Percentiles rank a stretch among this genome's conserved stretches.
Evolutionary conservation across 106 monocot genomes (phyloP).

Genomic region (Apostasia ramifera): DNA sequence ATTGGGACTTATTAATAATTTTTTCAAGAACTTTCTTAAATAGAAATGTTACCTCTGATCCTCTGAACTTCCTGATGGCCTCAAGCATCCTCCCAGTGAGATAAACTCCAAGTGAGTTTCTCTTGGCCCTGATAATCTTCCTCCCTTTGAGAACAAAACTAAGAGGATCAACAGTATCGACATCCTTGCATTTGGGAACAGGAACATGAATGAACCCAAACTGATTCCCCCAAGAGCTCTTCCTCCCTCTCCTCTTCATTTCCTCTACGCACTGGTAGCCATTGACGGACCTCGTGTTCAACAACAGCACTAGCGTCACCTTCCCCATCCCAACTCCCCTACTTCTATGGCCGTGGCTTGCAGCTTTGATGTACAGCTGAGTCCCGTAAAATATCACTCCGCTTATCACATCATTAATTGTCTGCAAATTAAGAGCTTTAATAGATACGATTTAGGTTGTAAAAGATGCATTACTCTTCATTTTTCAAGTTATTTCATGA

Average conservation of each 20-base stretch:
- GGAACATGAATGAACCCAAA: slow-evolving; percentile 63
- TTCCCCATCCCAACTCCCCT: neutral
- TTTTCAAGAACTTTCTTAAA: too few relatives aligned
- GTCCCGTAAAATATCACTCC: slow-evolving; percentile 65
- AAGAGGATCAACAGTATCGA: slow-evolving; percentile 31
- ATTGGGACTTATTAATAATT: too few relatives aligned
- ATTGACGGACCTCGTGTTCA: slow-evolving; percentile 48
- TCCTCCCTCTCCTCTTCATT: slow-evolving; percentile 27
- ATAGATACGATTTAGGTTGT: too few relatives aligned
- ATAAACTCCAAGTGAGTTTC: slow-evolving; percentile 43
- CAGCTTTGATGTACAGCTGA: slow-evolving; percentile 36
- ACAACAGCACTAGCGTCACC: slow-evolving; percentile 53
- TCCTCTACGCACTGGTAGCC: slow-evolving; percentile 31
- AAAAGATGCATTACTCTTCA: too few relatives aligned
- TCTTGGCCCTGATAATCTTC: slow-evolving; percentile 46
- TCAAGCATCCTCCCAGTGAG: slow-evolving; percentile 54
- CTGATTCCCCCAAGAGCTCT: slow-evolving; percentile 64
- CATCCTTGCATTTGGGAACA: slow-evolving; percentile 26
- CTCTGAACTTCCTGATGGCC: slow-evolving; percentile 36
- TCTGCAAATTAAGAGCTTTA: slow-evolving; percentile 17
- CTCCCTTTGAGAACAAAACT: slow-evolving; percentile 35
- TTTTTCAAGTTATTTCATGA: too few relatives aligned
- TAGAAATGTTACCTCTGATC: slow-evolving; percentile 41
- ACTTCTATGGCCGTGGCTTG: neutral
- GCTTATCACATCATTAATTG: slow-evolving; percentile 59